Conservation (phyloP, 495 filamentous ascomycete species). For the Xylaria acuta region DNA sequence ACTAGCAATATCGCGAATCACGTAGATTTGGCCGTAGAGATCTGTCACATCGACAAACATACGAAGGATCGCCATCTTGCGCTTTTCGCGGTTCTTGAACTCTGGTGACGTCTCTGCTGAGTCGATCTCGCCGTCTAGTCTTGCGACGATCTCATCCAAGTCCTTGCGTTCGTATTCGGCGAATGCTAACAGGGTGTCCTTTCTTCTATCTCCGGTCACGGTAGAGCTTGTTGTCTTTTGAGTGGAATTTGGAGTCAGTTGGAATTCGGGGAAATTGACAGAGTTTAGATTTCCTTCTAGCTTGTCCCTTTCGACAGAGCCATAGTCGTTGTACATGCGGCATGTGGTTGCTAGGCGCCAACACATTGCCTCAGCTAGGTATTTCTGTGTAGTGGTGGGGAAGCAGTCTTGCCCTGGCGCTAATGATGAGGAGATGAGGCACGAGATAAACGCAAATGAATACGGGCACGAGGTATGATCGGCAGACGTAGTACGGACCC, state of each 20-base stretch:
- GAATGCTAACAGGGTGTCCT: not conserved
- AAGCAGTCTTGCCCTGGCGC: conserved; percentile 22
- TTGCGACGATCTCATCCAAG: not conserved
- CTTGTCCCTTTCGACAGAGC: conserved; percentile 39
- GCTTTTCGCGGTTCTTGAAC: conserved; percentile 27
- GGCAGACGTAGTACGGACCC: conserved; percentile 44
- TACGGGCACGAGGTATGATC: conserved; percentile 47
- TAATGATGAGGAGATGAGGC: conserved; percentile 35
- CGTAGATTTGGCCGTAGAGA: conserved; percentile 10
- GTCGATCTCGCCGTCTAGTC: not conserved
- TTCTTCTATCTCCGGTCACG: not conserved
- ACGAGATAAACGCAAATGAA: conserved; percentile 44
- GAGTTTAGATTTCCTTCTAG: conserved; percentile 49
- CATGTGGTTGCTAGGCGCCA: conserved; percentile 46
- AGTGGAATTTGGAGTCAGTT: not conserved
- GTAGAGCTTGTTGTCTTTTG: not conserved
- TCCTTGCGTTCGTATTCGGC: not conserved
- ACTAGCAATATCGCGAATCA: conserved; percentile 9
- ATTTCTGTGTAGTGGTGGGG: conserved; percentile 26
- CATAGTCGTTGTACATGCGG: conserved; percentile 53
- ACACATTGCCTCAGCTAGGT: conserved; percentile 39
- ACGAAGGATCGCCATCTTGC: conserved; percentile 7
- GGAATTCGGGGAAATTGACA: conserved; percentile 42
- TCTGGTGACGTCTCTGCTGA: conserved; percentile 21
- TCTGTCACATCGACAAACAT: conserved; percentile 13